A percentile compares a stretch with the other conserved stretches of the same genome.
Evolutionary conservation across 2,329 filamentous ascomycete species (phyloP).

Genomic region (Septoria linicola): DNA sequence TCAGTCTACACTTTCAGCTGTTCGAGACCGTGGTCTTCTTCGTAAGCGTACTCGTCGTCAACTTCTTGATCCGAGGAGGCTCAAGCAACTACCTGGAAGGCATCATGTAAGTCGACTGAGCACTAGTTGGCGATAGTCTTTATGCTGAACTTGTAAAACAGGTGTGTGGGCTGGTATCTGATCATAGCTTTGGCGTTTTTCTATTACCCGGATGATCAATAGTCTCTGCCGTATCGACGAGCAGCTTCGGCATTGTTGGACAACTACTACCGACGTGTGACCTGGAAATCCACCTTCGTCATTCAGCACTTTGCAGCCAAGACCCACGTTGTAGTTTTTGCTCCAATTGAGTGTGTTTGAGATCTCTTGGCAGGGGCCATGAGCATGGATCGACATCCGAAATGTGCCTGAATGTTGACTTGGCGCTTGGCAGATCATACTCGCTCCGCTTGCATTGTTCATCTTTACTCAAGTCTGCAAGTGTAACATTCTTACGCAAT

Average conservation of each 20-base stretch:
- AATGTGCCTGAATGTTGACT: constrained; percentile 5
- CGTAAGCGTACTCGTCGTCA: constrained; percentile 79
- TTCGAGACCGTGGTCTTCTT: constrained; percentile 88
- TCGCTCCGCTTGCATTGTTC: no score
- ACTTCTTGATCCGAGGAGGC: constrained; percentile 81
- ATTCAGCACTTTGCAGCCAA: background rate
- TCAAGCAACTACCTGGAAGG: constrained; percentile 85
- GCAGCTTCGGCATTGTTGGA: no score
- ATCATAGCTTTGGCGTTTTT: constrained; percentile 61
- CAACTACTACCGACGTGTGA: no score
- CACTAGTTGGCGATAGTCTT: no score
- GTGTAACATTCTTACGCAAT: no score
- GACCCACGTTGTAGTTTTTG: constrained; percentile 3
- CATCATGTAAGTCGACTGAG: constrained; percentile 49
- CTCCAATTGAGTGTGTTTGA: constrained; percentile 3
- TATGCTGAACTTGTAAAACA: background rate
- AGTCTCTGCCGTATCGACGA: no score
- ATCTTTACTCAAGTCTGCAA: background rate
- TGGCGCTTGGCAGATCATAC: constrained; percentile 2
- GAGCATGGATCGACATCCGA: constrained; percentile 1
- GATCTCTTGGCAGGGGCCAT: constrained; percentile 6
- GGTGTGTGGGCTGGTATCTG: constrained; percentile 51
- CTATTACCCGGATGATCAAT: constrained; percentile 50
- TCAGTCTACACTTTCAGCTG: constrained; percentile 76
- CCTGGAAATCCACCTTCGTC: no score